Conservation (phyloP, 1,139 yeast genomes). For the Hansenula anomala region DNA sequence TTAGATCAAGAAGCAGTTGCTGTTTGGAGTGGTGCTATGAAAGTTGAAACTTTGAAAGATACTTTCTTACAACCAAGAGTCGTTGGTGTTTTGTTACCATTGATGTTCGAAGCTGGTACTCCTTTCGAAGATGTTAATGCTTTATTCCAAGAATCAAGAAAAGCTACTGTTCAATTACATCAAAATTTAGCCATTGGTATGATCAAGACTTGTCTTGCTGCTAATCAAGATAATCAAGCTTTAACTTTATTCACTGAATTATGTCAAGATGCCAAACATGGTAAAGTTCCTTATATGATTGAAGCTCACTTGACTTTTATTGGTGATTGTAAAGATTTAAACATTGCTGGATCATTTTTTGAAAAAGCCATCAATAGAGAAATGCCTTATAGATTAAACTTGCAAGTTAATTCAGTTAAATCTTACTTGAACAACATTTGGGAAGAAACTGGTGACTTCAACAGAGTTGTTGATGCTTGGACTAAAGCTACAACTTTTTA, state of each 20-base stretch:
- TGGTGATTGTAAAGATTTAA: slow-evolving; percentile 73
- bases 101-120: slow-evolving; percentile 58
- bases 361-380: slow-evolving; percentile 62
- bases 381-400: slow-evolving; percentile 66
- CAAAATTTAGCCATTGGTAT: slow-evolving; percentile 55
- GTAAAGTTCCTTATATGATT: slow-evolving; percentile 40
- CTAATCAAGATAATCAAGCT: slow-evolving; percentile 48
- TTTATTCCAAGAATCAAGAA: slow-evolving; percentile 36
- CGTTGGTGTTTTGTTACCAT: slow-evolving; percentile 68
- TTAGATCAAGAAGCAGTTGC: slow-evolving; percentile 48
- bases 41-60: slow-evolving; percentile 21
- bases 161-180: slow-evolving; percentile 25
- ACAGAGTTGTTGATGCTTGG: slow-evolving; percentile 62
- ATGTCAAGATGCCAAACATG: slow-evolving; percentile 28
- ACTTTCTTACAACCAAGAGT: slow-evolving; percentile 47
- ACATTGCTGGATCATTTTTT: slow-evolving; percentile 69
- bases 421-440: slow-evolving; percentile 52
- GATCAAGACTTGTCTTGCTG: slow-evolving; percentile 54
- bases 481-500: slow-evolving; percentile 53
- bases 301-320: slow-evolving; percentile 77
- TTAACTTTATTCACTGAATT: slow-evolving; percentile 42
- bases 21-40: slow-evolving; percentile 44
- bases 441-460: slow-evolving; percentile 36
- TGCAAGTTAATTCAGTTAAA: slow-evolving; percentile 74
- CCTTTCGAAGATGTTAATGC: slow-evolving; percentile 55